phyloP scores from a whole-genome alignment of 192 early-diverging fungal genomes.

The Linnemannia hyalina region DNA sequence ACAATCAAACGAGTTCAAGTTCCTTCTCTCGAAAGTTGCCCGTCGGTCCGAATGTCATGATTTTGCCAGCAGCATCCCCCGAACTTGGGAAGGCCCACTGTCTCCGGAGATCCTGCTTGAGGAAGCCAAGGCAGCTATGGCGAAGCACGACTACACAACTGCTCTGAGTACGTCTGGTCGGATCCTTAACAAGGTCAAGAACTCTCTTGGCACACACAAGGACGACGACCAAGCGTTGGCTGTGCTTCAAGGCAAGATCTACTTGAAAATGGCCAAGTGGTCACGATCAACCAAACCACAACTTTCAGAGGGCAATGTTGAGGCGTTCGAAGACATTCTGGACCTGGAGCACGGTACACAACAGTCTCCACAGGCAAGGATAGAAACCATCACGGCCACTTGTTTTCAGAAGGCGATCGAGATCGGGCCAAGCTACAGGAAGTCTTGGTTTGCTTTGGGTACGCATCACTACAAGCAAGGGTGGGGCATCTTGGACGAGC shows the following conservation, averaged over 20 bases:
- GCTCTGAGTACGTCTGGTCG: slow-evolving; percentile 11
- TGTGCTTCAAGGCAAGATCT: slow-evolving; percentile 46
- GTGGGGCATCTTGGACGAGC: slow-evolving; percentile 66
- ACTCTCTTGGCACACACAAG: background rate
- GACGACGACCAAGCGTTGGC: background rate
- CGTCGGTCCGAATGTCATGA: slow-evolving; percentile 43
- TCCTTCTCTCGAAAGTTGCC: slow-evolving; percentile 47
- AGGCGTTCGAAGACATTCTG: slow-evolving; percentile 38
- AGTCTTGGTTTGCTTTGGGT: slow-evolving; percentile 76
- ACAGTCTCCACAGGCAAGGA: slow-evolving; percentile 20
- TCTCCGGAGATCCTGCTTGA: slow-evolving; percentile 50
- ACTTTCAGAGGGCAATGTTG: slow-evolving; percentile 19
- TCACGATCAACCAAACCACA: slow-evolving; percentile 44
- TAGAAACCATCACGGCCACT: slow-evolving; percentile 32
- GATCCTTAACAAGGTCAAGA: slow-evolving; percentile 14
- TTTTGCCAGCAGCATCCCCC: slow-evolving; percentile 44
- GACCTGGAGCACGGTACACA: slow-evolving; percentile 9
- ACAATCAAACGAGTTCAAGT: slow-evolving; percentile 52
- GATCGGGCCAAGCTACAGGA: slow-evolving; percentile 49
- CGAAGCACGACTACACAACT: slow-evolving; percentile 38
- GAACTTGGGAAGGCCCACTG: slow-evolving; percentile 46
- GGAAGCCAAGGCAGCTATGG: slow-evolving; percentile 45
- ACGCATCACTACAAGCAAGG: slow-evolving; percentile 70
- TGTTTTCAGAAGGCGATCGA: slow-evolving; percentile 61
- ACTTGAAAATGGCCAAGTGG: slow-evolving; percentile 60